These are phyloP conservation scores for Phoma sp. DNA, from an alignment of 2,329 filamentous ascomycete species.

Conservation along the genomic window DNA sequence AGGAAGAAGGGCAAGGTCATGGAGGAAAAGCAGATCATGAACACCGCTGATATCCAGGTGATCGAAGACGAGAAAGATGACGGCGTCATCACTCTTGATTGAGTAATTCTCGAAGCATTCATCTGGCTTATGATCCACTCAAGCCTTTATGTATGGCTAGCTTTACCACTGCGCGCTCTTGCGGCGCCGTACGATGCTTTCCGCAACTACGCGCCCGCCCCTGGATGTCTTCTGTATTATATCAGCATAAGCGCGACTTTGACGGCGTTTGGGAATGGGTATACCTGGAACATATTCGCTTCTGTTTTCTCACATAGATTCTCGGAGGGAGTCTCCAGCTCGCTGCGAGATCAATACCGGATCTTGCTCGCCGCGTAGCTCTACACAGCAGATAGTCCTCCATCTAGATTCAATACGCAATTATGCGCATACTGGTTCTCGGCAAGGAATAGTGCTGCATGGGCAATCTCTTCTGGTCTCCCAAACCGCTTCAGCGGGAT, in stretches of 20 bases:
- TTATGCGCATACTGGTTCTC: slow-evolving; percentile 85
- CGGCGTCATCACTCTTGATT: slow-evolving; percentile 47
- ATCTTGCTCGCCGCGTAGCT: neutral
- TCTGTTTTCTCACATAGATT: slow-evolving; percentile 4
- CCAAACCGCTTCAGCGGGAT: slow-evolving; percentile 75
- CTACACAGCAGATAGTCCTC: slow-evolving; percentile 72
- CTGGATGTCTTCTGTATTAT: slow-evolving; percentile 18
- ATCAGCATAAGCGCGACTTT: slow-evolving; percentile 17
- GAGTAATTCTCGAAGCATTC: neutral
- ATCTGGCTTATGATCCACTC: neutral
- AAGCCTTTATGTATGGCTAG: neutral
- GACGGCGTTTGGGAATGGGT: slow-evolving; percentile 21
- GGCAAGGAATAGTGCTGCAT: slow-evolving; percentile 78
- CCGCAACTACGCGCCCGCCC: slow-evolving; percentile 2
- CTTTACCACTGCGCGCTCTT: neutral
- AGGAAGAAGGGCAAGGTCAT: slow-evolving; percentile 51
- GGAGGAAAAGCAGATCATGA: slow-evolving; percentile 27
- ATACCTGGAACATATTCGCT: slow-evolving; percentile 19
- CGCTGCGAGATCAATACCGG: neutral
- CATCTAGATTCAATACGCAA: slow-evolving; percentile 84
- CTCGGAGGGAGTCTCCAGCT: neutral
- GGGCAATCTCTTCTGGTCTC: slow-evolving; percentile 73
- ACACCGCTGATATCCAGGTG: slow-evolving; percentile 44
- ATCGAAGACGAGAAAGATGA: slow-evolving; percentile 43
- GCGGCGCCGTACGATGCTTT: neutral